Evolutionary conservation across 306 rosid genomes (phyloP).

Genomic region (Cucurbita moschata): DNA sequence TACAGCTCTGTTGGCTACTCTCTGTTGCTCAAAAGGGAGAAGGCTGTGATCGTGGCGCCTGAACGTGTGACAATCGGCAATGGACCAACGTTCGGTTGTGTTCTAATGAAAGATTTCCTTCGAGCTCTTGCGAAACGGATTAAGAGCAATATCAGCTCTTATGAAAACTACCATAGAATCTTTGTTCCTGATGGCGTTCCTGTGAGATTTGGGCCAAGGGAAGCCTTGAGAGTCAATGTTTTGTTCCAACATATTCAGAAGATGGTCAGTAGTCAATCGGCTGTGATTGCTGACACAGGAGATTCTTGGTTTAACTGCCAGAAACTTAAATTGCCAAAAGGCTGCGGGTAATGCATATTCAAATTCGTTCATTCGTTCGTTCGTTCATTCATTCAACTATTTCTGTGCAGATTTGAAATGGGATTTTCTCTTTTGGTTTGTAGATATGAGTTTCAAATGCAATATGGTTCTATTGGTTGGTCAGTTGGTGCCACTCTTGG

Average conservation of each 20-base stretch:
- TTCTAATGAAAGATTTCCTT: slow-evolving; percentile 50
- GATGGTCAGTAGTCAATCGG: slow-evolving; percentile 31
- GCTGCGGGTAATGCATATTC: slow-evolving; percentile 36
- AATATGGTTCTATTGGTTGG: slow-evolving; percentile 60
- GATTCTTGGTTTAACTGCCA: slow-evolving; percentile 68
- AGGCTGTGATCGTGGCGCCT: slow-evolving; percentile 40
- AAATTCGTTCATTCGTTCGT: neutral
- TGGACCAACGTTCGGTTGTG: slow-evolving; percentile 47
- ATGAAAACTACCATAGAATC: slow-evolving; percentile 39
- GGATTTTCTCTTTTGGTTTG: too few relatives aligned
- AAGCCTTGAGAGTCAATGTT: slow-evolving; percentile 48
- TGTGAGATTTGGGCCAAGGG: slow-evolving; percentile 28
- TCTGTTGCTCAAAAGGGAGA: slow-evolving; percentile 49
- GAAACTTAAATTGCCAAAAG: slow-evolving; percentile 41
- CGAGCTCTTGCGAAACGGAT: slow-evolving; percentile 25
- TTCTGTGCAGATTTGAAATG: too few relatives aligned
- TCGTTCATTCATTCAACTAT: neutral
- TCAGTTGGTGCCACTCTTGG: slow-evolving; percentile 63
- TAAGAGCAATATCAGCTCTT: slow-evolving; percentile 23
- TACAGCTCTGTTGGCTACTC: slow-evolving; percentile 63
- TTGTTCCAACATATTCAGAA: slow-evolving; percentile 42
- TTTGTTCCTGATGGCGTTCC: slow-evolving; percentile 51
- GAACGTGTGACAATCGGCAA: slow-evolving; percentile 37
- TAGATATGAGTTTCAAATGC: slow-evolving; percentile 65
- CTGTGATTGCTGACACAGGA: slow-evolving; percentile 63